Base-by-base conservation (phyloP, 1,139 yeast species). In the Petasospora rhodanensis region DNA sequence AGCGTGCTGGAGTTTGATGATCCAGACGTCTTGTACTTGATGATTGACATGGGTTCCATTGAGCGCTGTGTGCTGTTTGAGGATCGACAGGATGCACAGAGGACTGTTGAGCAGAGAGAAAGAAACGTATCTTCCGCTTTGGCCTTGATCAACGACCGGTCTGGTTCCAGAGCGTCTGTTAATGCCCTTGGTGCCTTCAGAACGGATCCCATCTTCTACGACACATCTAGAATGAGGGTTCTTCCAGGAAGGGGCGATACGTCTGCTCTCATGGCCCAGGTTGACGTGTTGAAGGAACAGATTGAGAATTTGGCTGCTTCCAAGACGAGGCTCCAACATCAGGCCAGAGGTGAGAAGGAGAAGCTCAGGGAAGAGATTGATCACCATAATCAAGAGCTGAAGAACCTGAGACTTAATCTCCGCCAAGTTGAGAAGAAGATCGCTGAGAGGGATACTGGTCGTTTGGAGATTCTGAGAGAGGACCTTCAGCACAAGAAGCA, bases 21-120 rank as follows among this genome's bases (percentile, higher is more conserved):
- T 40, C 75, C 71, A 20, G 69, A 71, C 30, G 67, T 79, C 3
- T 66, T 70, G 46, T 78, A 73, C 45, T 61, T 81, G 1, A 58
- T 89, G 35, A 76, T 87, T 37, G 96, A 89, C 59, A 49, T 68
- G 12, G 68, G 68, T 34, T 64, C 61, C 19, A 69, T 84, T 31
- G 95, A 89, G 48, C 66, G 69, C 18, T 62, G 70, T 1, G 61
- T 81, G 1, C 59, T 87, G 24, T 65, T 76, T 16, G 63, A 67
- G 3, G 64, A 74, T 29, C 63, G 76, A 38, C 46, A 53, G 3
- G 68, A 65, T 11, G 91, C 85, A 0, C 73, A 70, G 44, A 35
- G 41, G 0, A 55, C 71, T 9, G 53, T 76, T 43, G 55, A 62
- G 17, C 53, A 51, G 17, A 45, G 54, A 1, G 57, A 61, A 1